Base-by-base conservation (phyloP, 495 filamentous ascomycete species). In the Podospora sp. region DNA sequence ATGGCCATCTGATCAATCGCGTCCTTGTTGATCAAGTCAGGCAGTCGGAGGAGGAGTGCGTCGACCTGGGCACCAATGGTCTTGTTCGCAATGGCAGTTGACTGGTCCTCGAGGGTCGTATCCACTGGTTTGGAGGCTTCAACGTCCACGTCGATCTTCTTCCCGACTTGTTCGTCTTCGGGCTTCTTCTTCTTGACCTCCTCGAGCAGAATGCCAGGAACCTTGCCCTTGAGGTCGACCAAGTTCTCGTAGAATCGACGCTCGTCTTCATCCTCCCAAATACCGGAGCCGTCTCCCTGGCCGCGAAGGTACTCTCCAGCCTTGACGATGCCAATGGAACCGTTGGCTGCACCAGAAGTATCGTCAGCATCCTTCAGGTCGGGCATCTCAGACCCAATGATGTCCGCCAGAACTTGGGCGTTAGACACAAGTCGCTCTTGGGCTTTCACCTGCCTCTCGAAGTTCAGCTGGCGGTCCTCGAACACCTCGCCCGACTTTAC, bases 241-340 rank as follows among this genome's bases (percentile, higher is more conserved):
- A 98, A 81, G 72, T 97, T 97, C 78, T 99, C 95, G 76, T 99
- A 98, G 76, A 98, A 99, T 36, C 95, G 90, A 63, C 96, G 86
- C 76, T 99, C 94, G 52, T 99, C 95, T 72, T 98, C 95, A 70
- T 99, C 95, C 80, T 98, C 96, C 95, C 95, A 99, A 71, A 98
- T 97, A 1, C 95, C 95, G n/a, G 93, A 86, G 8, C 94, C 94
- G 67, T 97, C 95, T 6, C 89, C 89, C 72, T 95, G 91, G 22
- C 92, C 92, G 35, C 92, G 91, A 9, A 97, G 83, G 72, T 96
- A 97, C 68, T 99, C 96, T 1, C 92, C 92, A 29, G 93, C 90
- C 76, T 96, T 96, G 67, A 98, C 90, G 59, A 99, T 88, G 21
- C 95, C 96, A 71, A 98, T 98, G 0, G 89, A 87, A 25, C 92